phyloP scores from a whole-genome alignment of 495 filamentous ascomycete species.

The Penicillium goetzii region DNA sequence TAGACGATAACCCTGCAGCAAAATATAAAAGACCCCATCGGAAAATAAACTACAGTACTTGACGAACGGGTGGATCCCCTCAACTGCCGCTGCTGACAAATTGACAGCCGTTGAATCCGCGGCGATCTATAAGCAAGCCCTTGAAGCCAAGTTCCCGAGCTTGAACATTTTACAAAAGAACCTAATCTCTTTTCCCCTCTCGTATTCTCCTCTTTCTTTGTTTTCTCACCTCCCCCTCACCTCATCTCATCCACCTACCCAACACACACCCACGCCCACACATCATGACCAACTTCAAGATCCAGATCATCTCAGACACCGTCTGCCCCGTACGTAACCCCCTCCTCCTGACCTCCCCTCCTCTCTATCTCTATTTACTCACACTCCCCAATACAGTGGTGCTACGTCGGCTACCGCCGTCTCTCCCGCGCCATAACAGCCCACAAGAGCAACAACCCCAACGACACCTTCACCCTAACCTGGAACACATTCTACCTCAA shows the following conservation, averaged over 20 bases:
- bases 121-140: neutral
- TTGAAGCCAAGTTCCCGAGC: neutral
- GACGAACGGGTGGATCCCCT: slow-evolving; percentile 2
- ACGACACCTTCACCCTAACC: slow-evolving; percentile 69
- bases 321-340: slow-evolving; percentile 68
- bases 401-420: slow-evolving; percentile 81
- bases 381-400: slow-evolving; percentile 51
- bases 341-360: neutral
- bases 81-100: slow-evolving; percentile 15
- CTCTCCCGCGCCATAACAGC: slow-evolving; percentile 68
- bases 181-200: neutral
- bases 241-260: neutral
- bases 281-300: slow-evolving; percentile 76
- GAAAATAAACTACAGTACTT: neutral
- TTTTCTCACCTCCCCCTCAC: neutral
- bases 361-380: slow-evolving; percentile 11
- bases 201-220: neutral
- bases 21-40: neutral
- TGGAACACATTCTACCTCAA: slow-evolving; percentile 86
- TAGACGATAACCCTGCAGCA: neutral
- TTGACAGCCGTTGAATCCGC: slow-evolving; percentile 1
- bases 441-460: slow-evolving; percentile 62
- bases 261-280: neutral
- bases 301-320: slow-evolving; percentile 74
- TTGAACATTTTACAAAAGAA: neutral